A percentile compares a stretch with the other conserved stretches of the same genome.
Conservation (phyloP, 2,329 filamentous ascomycete genomes). For the Talaromyces verruculosus region DNA sequence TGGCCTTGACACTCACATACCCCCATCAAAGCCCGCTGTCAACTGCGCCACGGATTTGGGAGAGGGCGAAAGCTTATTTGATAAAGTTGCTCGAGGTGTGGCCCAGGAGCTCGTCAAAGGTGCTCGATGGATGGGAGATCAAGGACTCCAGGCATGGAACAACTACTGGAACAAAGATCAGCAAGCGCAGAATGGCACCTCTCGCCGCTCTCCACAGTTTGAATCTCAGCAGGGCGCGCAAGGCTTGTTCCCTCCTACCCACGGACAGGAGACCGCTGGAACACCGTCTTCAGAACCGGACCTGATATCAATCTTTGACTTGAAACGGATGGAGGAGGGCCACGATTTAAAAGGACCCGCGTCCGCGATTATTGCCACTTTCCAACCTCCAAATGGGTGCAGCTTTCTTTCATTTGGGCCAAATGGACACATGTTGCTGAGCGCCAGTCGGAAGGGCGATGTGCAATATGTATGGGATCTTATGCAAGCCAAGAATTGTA, state of each 20-base stretch:
- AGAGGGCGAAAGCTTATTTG: slow-evolving; percentile 49
- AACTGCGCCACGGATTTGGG: slow-evolving; percentile 49
- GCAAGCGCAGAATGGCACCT: slow-evolving; percentile 28
- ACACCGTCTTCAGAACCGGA: slow-evolving; percentile 42
- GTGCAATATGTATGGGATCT: slow-evolving; percentile 54
- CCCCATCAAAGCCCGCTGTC: slow-evolving; percentile 43
- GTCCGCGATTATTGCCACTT: slow-evolving; percentile 44
- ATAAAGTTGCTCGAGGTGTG: slow-evolving; percentile 51
- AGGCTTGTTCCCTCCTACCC: slow-evolving; percentile 48
- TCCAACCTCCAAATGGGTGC: slow-evolving; percentile 51
- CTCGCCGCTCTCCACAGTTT: slow-evolving; percentile 34
- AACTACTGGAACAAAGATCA: slow-evolving; percentile 52
- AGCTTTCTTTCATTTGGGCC: slow-evolving; percentile 52
- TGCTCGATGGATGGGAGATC: slow-evolving; percentile 52
- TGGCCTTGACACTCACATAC: slow-evolving; percentile 44
- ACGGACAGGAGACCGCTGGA: slow-evolving; percentile 43
- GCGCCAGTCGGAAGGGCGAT: slow-evolving; percentile 51
- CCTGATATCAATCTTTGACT: slow-evolving; percentile 48
- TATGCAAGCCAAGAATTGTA: slow-evolving; percentile 48
- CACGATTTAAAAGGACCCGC: slow-evolving; percentile 36
- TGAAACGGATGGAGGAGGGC: slow-evolving; percentile 45
- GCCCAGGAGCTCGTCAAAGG: slow-evolving; percentile 51
- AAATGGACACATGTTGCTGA: slow-evolving; percentile 49
- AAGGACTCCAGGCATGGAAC: slow-evolving; percentile 52
- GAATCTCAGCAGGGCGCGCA: slow-evolving; percentile 36